These are phyloP conservation scores for Boletus fagicola DNA, from an alignment of 768 basidiomycete genomes.

Conservation along the genomic window DNA sequence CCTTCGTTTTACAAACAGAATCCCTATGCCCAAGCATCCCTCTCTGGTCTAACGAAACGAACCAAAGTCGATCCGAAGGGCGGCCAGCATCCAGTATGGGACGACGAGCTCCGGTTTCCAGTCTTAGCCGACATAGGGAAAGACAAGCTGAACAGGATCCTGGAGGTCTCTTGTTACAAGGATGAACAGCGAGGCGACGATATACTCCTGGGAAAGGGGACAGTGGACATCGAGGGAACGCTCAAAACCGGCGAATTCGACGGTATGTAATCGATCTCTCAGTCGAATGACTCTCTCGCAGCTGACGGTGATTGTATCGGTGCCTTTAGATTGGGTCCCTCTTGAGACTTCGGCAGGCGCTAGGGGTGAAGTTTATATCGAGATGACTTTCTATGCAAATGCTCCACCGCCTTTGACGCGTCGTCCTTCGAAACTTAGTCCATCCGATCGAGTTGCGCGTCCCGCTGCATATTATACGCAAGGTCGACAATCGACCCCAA, in stretches of 20 bases:
- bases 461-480: constrained; percentile 30
- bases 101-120: constrained; percentile 79
- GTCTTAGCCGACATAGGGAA: constrained; percentile 61
- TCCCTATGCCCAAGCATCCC: constrained; percentile 67
- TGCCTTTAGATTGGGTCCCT: constrained; percentile 64
- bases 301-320: constrained; percentile 4
- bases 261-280: constrained; percentile 50
- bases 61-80: constrained; percentile 79
- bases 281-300: neutral
- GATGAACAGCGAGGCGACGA: constrained; percentile 74
- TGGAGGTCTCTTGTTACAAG: constrained; percentile 78
- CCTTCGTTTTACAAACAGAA: constrained; percentile 91
- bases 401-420: constrained; percentile 52
- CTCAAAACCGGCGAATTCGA: constrained; percentile 88
- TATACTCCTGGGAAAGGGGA: constrained; percentile 68
- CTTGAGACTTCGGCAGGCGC: constrained; percentile 58
- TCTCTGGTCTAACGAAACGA: constrained; percentile 61
- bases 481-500: constrained; percentile 20
- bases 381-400: constrained; percentile 90
- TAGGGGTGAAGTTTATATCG: constrained; percentile 85
- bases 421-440: constrained; percentile 52
- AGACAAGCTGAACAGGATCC: constrained; percentile 42
- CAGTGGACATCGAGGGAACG: constrained; percentile 74
- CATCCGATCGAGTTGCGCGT: constrained; percentile 51
- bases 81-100: constrained; percentile 93